Conservation (phyloP, 306 rosid genomes). For the Corylus americana region DNA sequence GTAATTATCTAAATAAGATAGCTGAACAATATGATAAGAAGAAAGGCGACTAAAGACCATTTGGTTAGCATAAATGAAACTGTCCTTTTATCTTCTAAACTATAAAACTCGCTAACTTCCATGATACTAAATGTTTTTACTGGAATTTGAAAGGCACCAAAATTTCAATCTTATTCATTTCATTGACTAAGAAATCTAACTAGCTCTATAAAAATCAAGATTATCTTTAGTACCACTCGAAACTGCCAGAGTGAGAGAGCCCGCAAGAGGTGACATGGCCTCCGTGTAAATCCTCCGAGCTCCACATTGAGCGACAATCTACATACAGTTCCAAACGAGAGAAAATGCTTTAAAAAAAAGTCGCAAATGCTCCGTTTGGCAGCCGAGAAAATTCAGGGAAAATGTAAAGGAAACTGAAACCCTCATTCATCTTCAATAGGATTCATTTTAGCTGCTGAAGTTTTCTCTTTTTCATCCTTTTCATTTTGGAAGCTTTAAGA, state of each 20-base stretch:
- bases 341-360: background rate
- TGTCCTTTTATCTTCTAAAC: background rate
- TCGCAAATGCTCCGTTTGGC: constrained; percentile 6
- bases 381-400: constrained; percentile 17
- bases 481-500: background rate
- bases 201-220: constrained; percentile 1
- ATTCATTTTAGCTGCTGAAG: background rate
- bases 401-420: background rate
- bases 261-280: constrained; percentile 54
- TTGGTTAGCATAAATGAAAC: background rate
- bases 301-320: constrained; percentile 84
- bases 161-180: background rate
- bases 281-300: constrained; percentile 56
- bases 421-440: background rate
- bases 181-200: background rate
- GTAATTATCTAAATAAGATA: constrained; percentile 13
- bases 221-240: constrained; percentile 53
- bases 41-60: background rate
- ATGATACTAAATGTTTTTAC: background rate
- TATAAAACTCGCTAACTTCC: background rate
- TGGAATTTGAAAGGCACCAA: background rate
- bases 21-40: background rate
- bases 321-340: background rate
- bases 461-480: background rate
- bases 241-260: constrained; percentile 47